Percentiles rank a stretch among this genome's conserved stretches.
Conservation (phyloP, 2,329 filamentous ascomycete genomes). For the Penicillium sp. region DNA sequence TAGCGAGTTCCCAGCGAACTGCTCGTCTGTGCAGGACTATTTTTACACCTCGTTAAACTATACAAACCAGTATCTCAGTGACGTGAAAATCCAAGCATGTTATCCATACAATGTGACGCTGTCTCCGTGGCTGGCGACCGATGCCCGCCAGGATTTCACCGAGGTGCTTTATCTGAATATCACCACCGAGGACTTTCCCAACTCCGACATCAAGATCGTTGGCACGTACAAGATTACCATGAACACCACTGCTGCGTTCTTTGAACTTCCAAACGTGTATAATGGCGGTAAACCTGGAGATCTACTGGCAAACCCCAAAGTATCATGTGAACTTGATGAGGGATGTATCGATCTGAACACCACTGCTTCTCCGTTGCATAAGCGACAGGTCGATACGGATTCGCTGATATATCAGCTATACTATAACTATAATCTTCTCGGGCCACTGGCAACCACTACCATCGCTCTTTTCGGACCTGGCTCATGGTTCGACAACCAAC, state of each 20-base stretch:
- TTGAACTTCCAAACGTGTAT: conserved; percentile 29
- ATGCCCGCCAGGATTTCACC: conserved; percentile 25
- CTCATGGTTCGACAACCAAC: neutral
- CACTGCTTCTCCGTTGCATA: neutral
- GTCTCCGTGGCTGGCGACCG: conserved; percentile 24
- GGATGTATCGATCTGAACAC: neutral
- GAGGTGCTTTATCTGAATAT: conserved; percentile 27
- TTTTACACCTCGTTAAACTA: conserved; percentile 20
- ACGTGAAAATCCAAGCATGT: conserved; percentile 19
- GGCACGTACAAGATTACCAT: conserved; percentile 21
- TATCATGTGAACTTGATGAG: neutral
- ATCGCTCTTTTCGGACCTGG: conserved; percentile 7
- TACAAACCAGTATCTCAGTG: neutral
- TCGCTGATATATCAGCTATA: neutral
- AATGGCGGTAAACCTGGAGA: conserved; percentile 20
- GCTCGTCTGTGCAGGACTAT: conserved; percentile 14
- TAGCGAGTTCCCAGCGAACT: conserved; percentile 20
- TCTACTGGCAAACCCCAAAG: neutral
- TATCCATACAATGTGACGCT: conserved; percentile 21
- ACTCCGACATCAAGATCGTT: no score
- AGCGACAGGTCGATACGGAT: neutral
- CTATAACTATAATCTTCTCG: neutral
- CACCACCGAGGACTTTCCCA: neutral
- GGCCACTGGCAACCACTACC: conserved; percentile 12
- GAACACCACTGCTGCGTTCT: conserved; percentile 28